Base-by-base conservation (phyloP, 306 rosid genomes). In the Trichosanthes truncata region DNA sequence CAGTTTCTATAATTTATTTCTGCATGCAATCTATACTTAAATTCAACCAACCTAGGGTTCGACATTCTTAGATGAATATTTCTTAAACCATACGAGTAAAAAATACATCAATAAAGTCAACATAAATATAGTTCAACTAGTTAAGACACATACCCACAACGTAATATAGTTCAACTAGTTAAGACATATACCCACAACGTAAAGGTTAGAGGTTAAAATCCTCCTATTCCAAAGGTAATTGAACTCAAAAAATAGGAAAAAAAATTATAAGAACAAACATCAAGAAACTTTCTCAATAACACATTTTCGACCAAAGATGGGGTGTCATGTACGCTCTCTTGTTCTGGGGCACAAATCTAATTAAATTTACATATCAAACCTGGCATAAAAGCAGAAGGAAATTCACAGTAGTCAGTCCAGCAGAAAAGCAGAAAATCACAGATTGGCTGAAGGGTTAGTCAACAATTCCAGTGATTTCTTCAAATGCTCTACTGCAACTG, bases 381-480 rank as follows among this genome's bases (percentile, higher is more conserved):
- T 25, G 35, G 26, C 13, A 36, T 66, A 18, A 25, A 36, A 36
- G 55, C 69, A 77, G 3, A 76, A 36, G 13, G 6, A 21, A 21
- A 77, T 11, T 38, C 80, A 77, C 69, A 76, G 1, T 5, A 21
- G 40, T 23, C 41, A 23, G 11, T 23, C 55, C 56, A 55, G 48
- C 65, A 75, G 26, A 45, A 48, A 48, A 61, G 29, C 31, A 78
- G 71, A 78, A 80, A 59, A 80, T 84, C 76, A 87, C 78, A 76
- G 87, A 55, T 83, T 81, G 74, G 93, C 87, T 1, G 98, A 96
- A 49, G 98, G 96, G n/a, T 88, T 93, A 3, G 97, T 96, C 88
- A 96, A 90, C 84, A 93, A 74, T 82, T 91, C 99, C 31, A 96
- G 97, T 36, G 99, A 93, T 86, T 93, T 96, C 81, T 72, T 96